Evolutionary conservation across 176 grass and related monocot genomes (phyloP).

Genomic region (Oryza punctata): DNA sequence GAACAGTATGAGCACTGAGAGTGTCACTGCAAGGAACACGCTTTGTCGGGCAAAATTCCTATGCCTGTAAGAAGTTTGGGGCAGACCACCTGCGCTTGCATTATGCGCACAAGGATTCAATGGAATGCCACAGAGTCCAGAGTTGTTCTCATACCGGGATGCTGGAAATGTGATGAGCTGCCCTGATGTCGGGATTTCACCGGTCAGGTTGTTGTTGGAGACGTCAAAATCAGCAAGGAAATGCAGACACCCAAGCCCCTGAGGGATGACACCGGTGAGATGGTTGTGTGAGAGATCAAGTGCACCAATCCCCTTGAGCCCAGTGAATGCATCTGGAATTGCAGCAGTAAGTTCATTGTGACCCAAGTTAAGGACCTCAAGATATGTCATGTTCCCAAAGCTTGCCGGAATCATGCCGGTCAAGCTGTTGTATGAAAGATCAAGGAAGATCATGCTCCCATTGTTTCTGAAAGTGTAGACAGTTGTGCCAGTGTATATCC

Average conservation of each 20-base stretch:
- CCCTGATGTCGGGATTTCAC: constrained; percentile 57
- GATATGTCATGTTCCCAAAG: constrained; percentile 59
- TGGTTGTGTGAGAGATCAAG: constrained; percentile 68
- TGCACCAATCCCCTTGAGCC: constrained; percentile 44
- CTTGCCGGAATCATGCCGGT: constrained; percentile 45
- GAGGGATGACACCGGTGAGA: constrained; percentile 54
- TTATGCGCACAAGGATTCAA: constrained; percentile 43
- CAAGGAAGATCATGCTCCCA: constrained; percentile 72
- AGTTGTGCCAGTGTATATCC: constrained; percentile 70
- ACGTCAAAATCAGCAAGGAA: constrained; percentile 70
- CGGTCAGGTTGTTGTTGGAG: constrained; percentile 62
- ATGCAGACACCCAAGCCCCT: constrained; percentile 46
- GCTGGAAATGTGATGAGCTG: constrained; percentile 69
- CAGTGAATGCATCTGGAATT: constrained; percentile 54
- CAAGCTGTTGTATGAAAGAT: constrained; percentile 61
- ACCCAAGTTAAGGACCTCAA: constrained; percentile 70
- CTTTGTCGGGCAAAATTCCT: constrained; percentile 40
- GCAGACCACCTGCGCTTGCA: background rate
- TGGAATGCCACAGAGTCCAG: constrained; percentile 65
- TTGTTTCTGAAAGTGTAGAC: constrained; percentile 57
- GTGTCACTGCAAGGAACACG: constrained; percentile 48
- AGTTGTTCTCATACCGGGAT: constrained; percentile 67
- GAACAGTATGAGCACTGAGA: constrained; percentile 48
- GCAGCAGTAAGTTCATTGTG: constrained; percentile 51
- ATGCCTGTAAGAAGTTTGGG: background rate